These are phyloP conservation scores for Nakaseomyces nivariensis DNA, from an alignment of 1,139 yeast species.

Conservation along the genomic window DNA sequence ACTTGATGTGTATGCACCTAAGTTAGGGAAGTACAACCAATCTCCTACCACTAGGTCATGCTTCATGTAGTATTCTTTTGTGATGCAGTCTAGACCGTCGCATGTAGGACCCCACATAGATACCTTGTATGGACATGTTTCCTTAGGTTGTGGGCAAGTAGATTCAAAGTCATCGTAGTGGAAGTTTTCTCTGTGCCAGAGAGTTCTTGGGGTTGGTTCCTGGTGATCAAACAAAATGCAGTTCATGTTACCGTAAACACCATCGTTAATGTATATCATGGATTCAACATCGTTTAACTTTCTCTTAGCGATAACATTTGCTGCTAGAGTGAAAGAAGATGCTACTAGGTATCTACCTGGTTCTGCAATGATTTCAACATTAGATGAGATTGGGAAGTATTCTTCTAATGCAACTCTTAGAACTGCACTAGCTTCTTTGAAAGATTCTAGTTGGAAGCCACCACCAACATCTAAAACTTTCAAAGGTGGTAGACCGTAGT, in stretches of 20 bases:
- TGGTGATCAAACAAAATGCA: constrained; percentile 92
- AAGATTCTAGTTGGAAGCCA: constrained; percentile 68
- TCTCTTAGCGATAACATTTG: constrained; percentile 78
- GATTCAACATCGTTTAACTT: constrained; percentile 24
- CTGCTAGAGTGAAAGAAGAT: constrained; percentile 74
- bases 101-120: constrained; percentile 98
- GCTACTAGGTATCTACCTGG: constrained; percentile 92
- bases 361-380: constrained; percentile 69
- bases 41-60: constrained; percentile 71
- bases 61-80: constrained; percentile 43
- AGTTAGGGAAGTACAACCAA: constrained; percentile 76
- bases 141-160: constrained; percentile 5
- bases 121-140: constrained; percentile 31
- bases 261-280: constrained; percentile 81
- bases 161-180: constrained; percentile 33
- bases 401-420: constrained; percentile 47
- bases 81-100: constrained; percentile 87
- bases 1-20: constrained; percentile 92
- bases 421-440: constrained; percentile 50
- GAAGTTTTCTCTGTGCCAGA: constrained; percentile 45
- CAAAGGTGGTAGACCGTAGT: constrained; percentile 17
- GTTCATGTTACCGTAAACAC: constrained; percentile 91
- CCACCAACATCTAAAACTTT: constrained; percentile 81
- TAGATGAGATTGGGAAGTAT: constrained; percentile 42
- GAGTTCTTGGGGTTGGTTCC: constrained; percentile 57